A percentile compares a stretch with the other conserved stretches of the same genome.
Conservation (phyloP, 441 rosid species). For the Pelargonium cotyledonis region DNA sequence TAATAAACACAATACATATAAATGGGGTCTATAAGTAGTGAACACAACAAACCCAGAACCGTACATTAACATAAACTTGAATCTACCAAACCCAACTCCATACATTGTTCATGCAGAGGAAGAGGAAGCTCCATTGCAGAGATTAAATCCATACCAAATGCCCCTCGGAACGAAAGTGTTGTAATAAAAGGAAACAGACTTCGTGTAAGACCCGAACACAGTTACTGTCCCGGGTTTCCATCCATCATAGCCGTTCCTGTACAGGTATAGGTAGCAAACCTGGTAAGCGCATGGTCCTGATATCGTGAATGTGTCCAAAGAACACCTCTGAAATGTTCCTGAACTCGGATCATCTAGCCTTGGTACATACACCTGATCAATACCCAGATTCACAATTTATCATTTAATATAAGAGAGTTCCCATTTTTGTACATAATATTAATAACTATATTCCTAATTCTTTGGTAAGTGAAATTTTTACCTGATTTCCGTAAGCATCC, state of each 20-base stretch:
- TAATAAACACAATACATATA: no score
- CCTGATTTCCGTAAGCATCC: constrained; percentile 79
- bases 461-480: constrained; percentile 16
- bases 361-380: constrained; percentile 47
- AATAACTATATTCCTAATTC: background rate
- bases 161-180: constrained; percentile 41
- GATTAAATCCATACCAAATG: constrained; percentile 61
- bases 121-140: constrained; percentile 23
- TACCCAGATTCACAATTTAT: no score
- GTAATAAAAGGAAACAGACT: constrained; percentile 44
- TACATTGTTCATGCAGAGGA: no score
- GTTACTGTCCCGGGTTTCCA: constrained; percentile 61
- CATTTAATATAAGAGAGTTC: background rate
- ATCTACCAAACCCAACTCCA: no score
- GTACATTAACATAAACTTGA: no score
- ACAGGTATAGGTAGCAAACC: constrained; percentile 53
- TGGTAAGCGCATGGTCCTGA: constrained; percentile 56
- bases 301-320: constrained; percentile 53
- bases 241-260: constrained; percentile 54
- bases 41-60: no score
- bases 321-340: constrained; percentile 56
- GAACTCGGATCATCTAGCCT: constrained; percentile 53
- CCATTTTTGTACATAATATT: no score
- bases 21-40: no score
- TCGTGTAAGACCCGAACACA: constrained; percentile 38